Evolutionary conservation across 495 filamentous ascomycete genomes (phyloP).

Genomic region (Mytilinidion resinicola): DNA sequence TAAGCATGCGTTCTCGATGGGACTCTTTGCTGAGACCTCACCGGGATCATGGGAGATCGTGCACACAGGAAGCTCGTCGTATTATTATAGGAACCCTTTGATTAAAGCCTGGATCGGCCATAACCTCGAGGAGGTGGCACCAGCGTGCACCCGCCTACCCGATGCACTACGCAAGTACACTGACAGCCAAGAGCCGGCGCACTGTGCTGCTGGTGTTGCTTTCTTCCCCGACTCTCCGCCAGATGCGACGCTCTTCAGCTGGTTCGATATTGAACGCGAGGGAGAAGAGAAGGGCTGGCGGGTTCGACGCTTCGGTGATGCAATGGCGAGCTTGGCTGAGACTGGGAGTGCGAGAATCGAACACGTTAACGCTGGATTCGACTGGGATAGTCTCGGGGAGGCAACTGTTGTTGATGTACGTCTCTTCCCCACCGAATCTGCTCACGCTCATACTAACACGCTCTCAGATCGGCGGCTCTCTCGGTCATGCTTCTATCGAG

Average conservation of each 20-base stretch:
- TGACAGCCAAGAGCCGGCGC: slow-evolving; percentile 9
- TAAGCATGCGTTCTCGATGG: slow-evolving; percentile 8
- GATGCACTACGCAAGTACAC: neutral
- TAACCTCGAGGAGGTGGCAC: slow-evolving; percentile 4
- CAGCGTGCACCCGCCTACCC: neutral
- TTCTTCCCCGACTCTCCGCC: neutral
- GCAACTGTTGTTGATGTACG: slow-evolving; percentile 31
- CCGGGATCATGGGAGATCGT: slow-evolving; percentile 8
- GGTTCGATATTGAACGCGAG: slow-evolving; percentile 3
- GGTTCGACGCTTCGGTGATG: slow-evolving; percentile 3
- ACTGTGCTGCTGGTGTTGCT: slow-evolving; percentile 1
- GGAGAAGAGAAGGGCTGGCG: slow-evolving; percentile 21
- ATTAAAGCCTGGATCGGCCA: slow-evolving; percentile 4
- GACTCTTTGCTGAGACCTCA: slow-evolving; percentile 13
- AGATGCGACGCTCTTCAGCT: neutral
- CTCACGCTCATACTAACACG: neutral
- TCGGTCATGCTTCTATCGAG: slow-evolving; percentile 35
- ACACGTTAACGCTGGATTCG: slow-evolving; percentile 7
- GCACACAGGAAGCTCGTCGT: slow-evolving; percentile 16
- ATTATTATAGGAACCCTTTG: neutral
- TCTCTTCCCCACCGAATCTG: neutral
- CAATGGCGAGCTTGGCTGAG: slow-evolving; percentile 15
- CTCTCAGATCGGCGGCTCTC: slow-evolving; percentile 26
- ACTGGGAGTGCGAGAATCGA: slow-evolving; percentile 7
- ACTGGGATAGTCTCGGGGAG: slow-evolving; percentile 19